Conservation (phyloP, 768 basidiomycete genomes). For the Leccinellum luteum region DNA sequence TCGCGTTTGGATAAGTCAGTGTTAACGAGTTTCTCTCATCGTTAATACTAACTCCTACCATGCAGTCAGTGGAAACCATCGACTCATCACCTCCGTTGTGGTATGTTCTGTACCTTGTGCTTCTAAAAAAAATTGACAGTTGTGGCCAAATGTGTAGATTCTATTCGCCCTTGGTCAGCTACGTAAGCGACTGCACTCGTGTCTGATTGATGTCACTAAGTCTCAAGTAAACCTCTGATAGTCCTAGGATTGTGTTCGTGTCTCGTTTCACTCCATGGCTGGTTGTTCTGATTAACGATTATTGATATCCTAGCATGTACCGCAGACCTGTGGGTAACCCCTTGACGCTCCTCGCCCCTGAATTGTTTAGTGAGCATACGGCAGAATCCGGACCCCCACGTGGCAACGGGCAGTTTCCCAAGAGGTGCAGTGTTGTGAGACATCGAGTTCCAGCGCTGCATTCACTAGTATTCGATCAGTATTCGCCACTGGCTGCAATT, state of each 20-base stretch:
- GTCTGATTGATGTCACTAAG: background rate
- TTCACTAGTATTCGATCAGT: conserved; percentile 3
- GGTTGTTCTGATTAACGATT: no score
- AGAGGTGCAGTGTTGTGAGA: conserved; percentile 4
- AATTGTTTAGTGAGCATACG: background rate
- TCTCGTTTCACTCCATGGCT: background rate
- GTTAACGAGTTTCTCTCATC: no score
- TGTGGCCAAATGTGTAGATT: background rate
- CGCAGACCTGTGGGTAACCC: conserved; percentile 3
- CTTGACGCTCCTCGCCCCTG: no score
- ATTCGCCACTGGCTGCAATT: conserved; percentile 4
- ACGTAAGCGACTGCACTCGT: conserved; percentile 3
- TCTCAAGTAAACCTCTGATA: background rate
- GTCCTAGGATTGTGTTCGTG: conserved; percentile 16
- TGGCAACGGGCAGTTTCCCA: background rate
- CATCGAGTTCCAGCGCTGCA: background rate
- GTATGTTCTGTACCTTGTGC: conserved; percentile 4
- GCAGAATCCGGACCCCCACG: conserved; percentile 11
- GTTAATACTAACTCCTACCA: background rate
- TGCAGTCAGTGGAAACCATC: conserved; percentile 19
- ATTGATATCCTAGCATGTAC: conserved; percentile 1
- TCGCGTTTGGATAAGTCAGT: conserved; percentile 28
- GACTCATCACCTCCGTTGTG: conserved; percentile 10
- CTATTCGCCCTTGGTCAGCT: conserved; percentile 10
- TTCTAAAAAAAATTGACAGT: background rate